Base-by-base conservation (phyloP, 768 basidiomycete genomes). In the Dacryopinax primogenitus region DNA sequence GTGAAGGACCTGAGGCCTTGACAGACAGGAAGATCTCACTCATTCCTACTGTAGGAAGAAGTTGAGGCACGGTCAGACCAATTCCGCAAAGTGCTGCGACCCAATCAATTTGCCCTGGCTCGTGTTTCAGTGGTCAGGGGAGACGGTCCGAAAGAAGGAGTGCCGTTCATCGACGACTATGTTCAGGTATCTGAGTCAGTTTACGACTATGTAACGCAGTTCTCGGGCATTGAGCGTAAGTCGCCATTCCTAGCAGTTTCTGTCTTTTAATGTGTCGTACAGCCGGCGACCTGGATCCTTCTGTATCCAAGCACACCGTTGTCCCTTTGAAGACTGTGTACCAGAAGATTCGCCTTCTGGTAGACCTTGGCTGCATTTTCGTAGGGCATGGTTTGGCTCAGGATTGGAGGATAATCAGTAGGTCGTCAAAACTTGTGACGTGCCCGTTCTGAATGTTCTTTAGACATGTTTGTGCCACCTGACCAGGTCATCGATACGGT, bases 381-480 rank as follows among this genome's bases (percentile, higher is more conserved):
- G 88, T 98, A 64, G 96, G 96, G 0, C 96, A 99, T 71, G 96
- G 96, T 3, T 82, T 99, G 18, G 88, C 92, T 16, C 97, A 98
- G 73, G 96, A 99, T 74, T 97, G 98, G 77, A 84, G 95, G 12
- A 98, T 95, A 65, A 99, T 98, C 77, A 99, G 95, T 95, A 69
- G 73, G 90, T 77, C 15, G 21, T 7, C 4, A 30, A 9, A 34
- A n/a, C 18, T 28, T 16, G 28, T 15, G 30, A 28, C 12, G 28
- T 33, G 32, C 1, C 1, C 44, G 37, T 63, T 30, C 63, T 41
- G 35, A 45, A 64, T 6, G 64, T 63, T 1, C n/a, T n/a, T 34
- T 32, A 98, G 95, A 98, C 74, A 92, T 98, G 51, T 93, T 87
- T 72, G 92, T 99, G 12, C 95, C 95, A 0, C 92, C 93, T 0